Evolutionary conservation across 176 grass and related monocot species (phyloP), one percentile per base, ranked within the genome.

Genomic region (Aechmea fasciata): DNA sequence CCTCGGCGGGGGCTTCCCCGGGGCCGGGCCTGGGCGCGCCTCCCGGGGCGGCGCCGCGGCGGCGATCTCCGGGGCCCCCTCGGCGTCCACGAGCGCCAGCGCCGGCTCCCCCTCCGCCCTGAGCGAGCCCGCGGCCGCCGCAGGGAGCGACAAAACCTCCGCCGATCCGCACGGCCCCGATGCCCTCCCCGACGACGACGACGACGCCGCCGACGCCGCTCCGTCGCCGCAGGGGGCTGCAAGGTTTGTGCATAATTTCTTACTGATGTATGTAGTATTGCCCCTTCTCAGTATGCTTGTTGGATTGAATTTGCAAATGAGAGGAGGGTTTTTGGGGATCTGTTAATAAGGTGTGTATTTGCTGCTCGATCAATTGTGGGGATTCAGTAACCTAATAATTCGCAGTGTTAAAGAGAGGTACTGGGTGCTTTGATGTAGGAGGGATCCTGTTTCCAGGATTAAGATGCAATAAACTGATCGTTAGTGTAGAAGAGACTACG

Each of bases 111-210:
- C 92, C 9, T 77, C 88, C 47, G 74, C 79, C 61, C 50, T 59
- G 26, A 88, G 72, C 78, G 86, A 92, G 33, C 84, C 70, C 70
- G 79, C 51, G 51, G 78, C 62, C 15, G 52, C 85, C 63, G 75
- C 65, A 2, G 67, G 86, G n/a, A 41, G 33, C 33, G 79, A 73
- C 51, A 90, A 82, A 11, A 92, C 89, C 75, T 86, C 89, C 13
- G 93, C 83, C 63, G 83, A 86, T 68, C 86, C 87, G 83, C 89
- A 71, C 79, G 87, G 84, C 67, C 78, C 90, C 67, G 86, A 77
- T 24, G 85, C 86, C 71, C 73, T 92, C 52, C 77, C 87, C 50
- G 78, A 81, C 52, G 81, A 87, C 63, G 93, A 87, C 24, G 78
- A 90, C 72, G 89, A 90, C 47, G 79, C 57, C 50, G 79, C 57